Evolutionary conservation across 306 rosid genomes (phyloP).

Genomic region (Sechiopsis laciniata): DNA sequence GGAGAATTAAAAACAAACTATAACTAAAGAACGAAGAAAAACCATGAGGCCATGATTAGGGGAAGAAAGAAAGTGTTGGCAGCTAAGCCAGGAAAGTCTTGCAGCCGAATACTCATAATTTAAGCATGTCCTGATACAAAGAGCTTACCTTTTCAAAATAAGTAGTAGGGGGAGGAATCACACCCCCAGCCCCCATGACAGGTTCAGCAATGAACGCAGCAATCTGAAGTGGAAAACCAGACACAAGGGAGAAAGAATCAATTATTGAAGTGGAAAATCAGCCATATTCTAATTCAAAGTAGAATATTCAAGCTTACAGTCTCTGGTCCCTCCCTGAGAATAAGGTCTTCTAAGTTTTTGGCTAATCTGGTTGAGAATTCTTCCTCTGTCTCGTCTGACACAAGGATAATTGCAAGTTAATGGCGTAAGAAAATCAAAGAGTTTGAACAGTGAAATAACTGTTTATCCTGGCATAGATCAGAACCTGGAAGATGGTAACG

Average conservation of each 20-base stretch:
- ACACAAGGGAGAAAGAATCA: slow-evolving; percentile 8
- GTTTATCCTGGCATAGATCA: slow-evolving; percentile 9
- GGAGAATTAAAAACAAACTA: neutral
- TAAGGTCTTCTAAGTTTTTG: slow-evolving; percentile 72
- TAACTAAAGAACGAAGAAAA: too few relatives aligned
- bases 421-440: slow-evolving; percentile 2
- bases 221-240: slow-evolving; percentile 40
- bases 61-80: too few relatives aligned
- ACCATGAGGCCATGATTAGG: too few relatives aligned
- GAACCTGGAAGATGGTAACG: slow-evolving; percentile 95
- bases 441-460: slow-evolving; percentile 19
- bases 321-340: slow-evolving; percentile 95
- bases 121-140: neutral
- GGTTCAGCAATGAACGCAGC: slow-evolving; percentile 99
- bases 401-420: slow-evolving; percentile 24
- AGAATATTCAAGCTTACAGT: slow-evolving; percentile 42
- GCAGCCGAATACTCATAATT: neutral
- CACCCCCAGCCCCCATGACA: slow-evolving; percentile 98
- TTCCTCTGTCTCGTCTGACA: slow-evolving; percentile 89
- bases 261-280: neutral
- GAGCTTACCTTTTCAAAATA: slow-evolving; percentile 81
- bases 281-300: slow-evolving; percentile 23
- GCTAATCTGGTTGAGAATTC: slow-evolving; percentile 91
- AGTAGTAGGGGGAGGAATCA: slow-evolving; percentile 74
- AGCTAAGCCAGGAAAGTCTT: neutral